Conservation (phyloP, 1,284 basidiomycete species). For the Leccinum pachyderme region DNA sequence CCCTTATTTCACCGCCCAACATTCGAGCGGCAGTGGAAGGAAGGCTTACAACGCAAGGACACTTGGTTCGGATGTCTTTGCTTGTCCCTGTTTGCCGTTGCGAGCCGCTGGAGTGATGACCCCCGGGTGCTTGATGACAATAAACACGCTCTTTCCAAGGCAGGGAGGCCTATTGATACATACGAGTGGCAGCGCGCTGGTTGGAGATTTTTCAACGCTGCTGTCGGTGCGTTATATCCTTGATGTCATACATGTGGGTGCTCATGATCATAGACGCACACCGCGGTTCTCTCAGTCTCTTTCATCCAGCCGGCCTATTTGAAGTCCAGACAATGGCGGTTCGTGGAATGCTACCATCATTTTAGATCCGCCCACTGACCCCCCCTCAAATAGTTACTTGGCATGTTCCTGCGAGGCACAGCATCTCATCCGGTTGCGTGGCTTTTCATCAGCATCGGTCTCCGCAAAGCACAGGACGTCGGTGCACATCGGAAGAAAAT, state of each 20-base stretch:
- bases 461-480: constrained; percentile 69
- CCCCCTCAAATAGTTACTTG: constrained; percentile 39
- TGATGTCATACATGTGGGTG: background rate
- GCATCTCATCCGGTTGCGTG: constrained; percentile 59
- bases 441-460: constrained; percentile 63
- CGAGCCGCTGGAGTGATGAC: constrained; percentile 68
- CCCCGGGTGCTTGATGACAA: constrained; percentile 52
- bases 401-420: constrained; percentile 53
- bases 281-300: constrained; percentile 52
- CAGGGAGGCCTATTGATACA: constrained; percentile 23
- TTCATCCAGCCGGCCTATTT: constrained; percentile 65
- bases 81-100: constrained; percentile 66
- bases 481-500: constrained; percentile 63
- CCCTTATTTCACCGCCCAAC: constrained; percentile 70
- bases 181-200: constrained; percentile 57
- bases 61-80: constrained; percentile 60
- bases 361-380: constrained; percentile 2
- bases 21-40: constrained; percentile 60
- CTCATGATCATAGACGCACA: constrained; percentile 43
- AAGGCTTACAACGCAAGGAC: constrained; percentile 51
- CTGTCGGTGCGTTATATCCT: constrained; percentile 38
- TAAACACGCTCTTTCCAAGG: constrained; percentile 21
- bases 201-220: constrained; percentile 63
- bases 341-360: constrained; percentile 21
- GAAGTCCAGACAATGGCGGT: constrained; percentile 70